These are phyloP conservation scores for Puccinia triticina DNA, from an alignment of 1,284 basidiomycete species.

Conservation along the genomic window DNA sequence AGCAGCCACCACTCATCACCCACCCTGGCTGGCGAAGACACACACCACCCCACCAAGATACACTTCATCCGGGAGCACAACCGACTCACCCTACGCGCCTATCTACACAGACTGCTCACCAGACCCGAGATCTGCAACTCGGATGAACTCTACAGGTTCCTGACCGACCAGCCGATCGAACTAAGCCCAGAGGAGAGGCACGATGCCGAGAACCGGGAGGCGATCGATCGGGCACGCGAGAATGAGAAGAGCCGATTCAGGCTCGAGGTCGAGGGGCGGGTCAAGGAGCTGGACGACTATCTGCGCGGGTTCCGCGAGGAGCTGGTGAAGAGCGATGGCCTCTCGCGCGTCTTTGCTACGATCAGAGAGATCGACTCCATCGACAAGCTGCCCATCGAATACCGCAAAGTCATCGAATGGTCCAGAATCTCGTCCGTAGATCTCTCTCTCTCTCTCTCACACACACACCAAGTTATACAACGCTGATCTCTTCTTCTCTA, in stretches of 20 bases:
- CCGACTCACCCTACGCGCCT: conserved; percentile 87
- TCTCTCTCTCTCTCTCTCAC: too few species aligned
- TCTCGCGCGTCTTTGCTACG: conserved; percentile 81
- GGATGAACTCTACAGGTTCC: conserved; percentile 80
- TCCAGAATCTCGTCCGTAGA: conserved; percentile 85
- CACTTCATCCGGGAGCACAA: conserved; percentile 89
- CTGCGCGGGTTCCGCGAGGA: conserved; percentile 88
- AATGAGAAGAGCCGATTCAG: conserved; percentile 84
- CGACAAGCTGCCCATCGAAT: conserved; percentile 78
- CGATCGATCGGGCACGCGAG: conserved; percentile 85
- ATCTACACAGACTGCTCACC: conserved; percentile 76
- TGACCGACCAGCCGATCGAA: conserved; percentile 75
- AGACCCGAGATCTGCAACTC: conserved; percentile 77
- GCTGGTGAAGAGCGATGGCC: conserved; percentile 82
- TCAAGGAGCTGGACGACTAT: conserved; percentile 81
- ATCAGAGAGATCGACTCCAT: conserved; percentile 81
- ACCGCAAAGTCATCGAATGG: conserved; percentile 90
- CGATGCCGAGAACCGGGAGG: conserved; percentile 78
- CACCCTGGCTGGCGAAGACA: conserved; percentile 60
- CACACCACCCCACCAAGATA: conserved; percentile 61
- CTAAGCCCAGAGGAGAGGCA: conserved; percentile 75
- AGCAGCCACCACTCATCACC: conserved; percentile 55
- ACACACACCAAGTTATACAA: too few species aligned
- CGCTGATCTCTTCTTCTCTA: conserved; percentile 60
- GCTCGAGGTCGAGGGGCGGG: conserved; percentile 79